A percentile compares a stretch with the other conserved stretches of the same genome.
Evolutionary conservation across 1,284 basidiomycete genomes (phyloP).

Genomic region (Trichosporon coremiiforme): DNA sequence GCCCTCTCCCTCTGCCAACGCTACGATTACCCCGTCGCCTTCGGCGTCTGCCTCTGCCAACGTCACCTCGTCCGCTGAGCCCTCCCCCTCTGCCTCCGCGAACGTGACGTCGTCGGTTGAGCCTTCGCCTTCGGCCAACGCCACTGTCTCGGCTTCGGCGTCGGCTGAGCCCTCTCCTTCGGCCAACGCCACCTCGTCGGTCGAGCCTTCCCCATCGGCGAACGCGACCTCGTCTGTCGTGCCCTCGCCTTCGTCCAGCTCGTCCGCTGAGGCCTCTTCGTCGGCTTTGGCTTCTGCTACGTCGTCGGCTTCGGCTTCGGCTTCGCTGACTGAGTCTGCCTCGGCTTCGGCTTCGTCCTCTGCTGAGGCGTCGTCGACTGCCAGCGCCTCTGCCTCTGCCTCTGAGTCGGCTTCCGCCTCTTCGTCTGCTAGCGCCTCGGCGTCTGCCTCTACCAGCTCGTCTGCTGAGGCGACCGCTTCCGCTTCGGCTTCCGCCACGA

Average conservation of each 20-base stretch:
- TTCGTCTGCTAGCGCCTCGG: conserved; percentile 11
- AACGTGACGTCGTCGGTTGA: conserved; percentile 17
- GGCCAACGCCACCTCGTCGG: conserved; percentile 4
- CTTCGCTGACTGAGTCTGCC: too few species aligned
- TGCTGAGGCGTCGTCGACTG: not conserved
- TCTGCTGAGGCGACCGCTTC: not conserved
- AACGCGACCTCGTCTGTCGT: conserved; percentile 3
- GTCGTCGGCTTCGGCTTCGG: too few species aligned
- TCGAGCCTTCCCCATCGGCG: not conserved
- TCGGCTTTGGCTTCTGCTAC: conserved; percentile 4
- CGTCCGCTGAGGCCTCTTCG: not conserved
- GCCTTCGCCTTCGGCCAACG: conserved; percentile 11
- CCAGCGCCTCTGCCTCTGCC: not conserved
- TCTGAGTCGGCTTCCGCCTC: conserved; percentile 15
- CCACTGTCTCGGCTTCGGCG: not conserved
- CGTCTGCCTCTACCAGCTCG: conserved; percentile 9
- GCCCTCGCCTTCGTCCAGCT: not conserved
- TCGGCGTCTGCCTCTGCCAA: conserved; percentile 12
- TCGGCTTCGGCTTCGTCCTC: too few species aligned
- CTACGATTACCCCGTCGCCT: conserved; percentile 19
- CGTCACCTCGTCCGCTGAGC: conserved; percentile 18
- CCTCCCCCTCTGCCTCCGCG: not conserved
- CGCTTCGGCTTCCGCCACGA: not conserved
- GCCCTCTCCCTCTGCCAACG: conserved; percentile 14
- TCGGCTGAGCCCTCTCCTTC: conserved; percentile 16